Percentiles rank a stretch among this genome's conserved stretches.
These are phyloP conservation scores for Eimeria falciformis DNA, from an alignment of 169 alveolate genomes.

Conservation along the genomic window DNA sequence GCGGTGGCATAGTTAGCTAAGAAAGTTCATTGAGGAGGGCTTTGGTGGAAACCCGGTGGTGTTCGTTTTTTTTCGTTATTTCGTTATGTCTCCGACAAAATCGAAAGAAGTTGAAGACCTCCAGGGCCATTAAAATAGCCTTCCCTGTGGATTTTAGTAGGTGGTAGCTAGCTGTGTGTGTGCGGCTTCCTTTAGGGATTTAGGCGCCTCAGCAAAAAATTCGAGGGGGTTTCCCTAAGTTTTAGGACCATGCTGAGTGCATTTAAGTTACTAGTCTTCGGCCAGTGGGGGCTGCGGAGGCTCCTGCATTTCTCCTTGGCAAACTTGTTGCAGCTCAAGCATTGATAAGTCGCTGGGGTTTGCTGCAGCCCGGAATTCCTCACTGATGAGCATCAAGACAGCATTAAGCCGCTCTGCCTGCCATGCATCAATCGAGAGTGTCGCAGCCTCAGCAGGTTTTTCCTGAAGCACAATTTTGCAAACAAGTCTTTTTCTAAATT, in stretches of 20 bases:
- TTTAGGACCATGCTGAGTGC: neutral
- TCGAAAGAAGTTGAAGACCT: no score
- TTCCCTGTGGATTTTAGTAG: no score
- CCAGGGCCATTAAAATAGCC: no score
- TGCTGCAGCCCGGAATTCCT: slow-evolving; percentile 62
- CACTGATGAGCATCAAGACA: slow-evolving; percentile 41
- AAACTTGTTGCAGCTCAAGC: slow-evolving; percentile 44
- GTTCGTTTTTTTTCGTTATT: no score
- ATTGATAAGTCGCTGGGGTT: slow-evolving; percentile 54
- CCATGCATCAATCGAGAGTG: slow-evolving; percentile 60
- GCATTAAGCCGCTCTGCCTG: slow-evolving; percentile 68
- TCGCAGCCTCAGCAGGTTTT: slow-evolving; percentile 48
- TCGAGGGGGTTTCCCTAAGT: neutral
- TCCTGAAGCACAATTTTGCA: slow-evolving; percentile 26
- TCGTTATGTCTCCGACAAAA: no score
- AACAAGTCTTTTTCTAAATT: no score
- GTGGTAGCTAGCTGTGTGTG: no score
- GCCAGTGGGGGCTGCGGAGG: slow-evolving; percentile 19
- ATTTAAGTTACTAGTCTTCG: slow-evolving; percentile 3
- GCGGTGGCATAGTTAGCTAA: no score
- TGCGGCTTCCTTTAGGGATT: no score
- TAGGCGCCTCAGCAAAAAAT: no score
- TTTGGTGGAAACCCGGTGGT: no score
- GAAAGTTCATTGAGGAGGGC: no score
- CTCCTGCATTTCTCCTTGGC: slow-evolving; percentile 36